Evolutionary conservation across 2,329 filamentous ascomycete genomes (phyloP).

Genomic region (Parafenestella ontariensis): DNA sequence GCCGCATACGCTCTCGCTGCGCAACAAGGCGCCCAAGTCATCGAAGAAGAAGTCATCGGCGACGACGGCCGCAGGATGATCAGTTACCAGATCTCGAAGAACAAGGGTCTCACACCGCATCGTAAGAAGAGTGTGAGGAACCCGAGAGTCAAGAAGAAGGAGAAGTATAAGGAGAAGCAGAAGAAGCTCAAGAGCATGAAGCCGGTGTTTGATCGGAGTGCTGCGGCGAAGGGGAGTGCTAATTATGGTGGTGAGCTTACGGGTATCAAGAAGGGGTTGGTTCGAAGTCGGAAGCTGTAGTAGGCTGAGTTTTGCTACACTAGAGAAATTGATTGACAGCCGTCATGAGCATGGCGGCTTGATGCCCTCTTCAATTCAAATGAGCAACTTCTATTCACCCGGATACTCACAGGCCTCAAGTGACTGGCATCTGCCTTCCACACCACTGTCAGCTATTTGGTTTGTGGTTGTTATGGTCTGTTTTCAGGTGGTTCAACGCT

Average conservation of each 20-base stretch:
- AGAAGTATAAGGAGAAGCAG: slow-evolving; percentile 94
- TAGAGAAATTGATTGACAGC: neutral
- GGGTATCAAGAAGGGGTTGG: slow-evolving; percentile 91
- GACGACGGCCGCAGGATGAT: slow-evolving; percentile 91
- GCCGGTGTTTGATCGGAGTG: slow-evolving; percentile 75
- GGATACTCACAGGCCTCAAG: neutral
- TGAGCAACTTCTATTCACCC: neutral
- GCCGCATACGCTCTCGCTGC: slow-evolving; percentile 63
- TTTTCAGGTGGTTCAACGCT: neutral
- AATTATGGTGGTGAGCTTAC: slow-evolving; percentile 86
- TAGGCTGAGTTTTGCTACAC: neutral
- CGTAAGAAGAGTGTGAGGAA: slow-evolving; percentile 95
- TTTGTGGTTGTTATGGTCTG: neutral
- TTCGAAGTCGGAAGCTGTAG: slow-evolving; percentile 92
- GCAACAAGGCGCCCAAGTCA: slow-evolving; percentile 65
- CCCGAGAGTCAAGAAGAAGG: slow-evolving; percentile 96
- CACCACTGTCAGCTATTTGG: neutral
- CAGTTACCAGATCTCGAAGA: slow-evolving; percentile 93
- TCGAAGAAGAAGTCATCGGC: slow-evolving; percentile 73
- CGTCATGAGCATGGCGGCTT: neutral
- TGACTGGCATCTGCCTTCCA: neutral
- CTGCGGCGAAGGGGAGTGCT: slow-evolving; percentile 70
- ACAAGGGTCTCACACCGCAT: slow-evolving; percentile 90
- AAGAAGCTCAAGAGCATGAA: slow-evolving; percentile 94
- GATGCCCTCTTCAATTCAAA: neutral